phyloP scores from a whole-genome alignment of 257 asterid species.

The Ajuga chamaepitys region DNA sequence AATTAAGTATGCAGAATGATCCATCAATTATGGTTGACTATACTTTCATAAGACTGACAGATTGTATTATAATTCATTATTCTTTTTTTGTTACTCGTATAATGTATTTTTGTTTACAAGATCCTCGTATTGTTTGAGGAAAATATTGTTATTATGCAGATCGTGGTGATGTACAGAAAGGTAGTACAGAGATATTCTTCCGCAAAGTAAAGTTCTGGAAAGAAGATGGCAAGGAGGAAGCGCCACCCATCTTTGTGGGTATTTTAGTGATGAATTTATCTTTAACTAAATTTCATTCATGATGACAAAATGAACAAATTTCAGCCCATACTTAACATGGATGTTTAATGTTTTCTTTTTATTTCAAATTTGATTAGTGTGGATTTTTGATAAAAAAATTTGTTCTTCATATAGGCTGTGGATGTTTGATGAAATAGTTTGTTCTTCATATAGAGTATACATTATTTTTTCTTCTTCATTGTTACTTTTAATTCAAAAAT shows the following conservation, averaged over 20 bases:
- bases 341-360: background rate
- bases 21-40: conserved; percentile 2
- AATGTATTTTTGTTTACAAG: background rate
- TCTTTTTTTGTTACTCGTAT: background rate
- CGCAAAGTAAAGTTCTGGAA: conserved; percentile 99
- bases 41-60: background rate
- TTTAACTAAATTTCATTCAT: background rate
- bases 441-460: too few relatives aligned
- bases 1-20: conserved; percentile 3
- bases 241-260: conserved; percentile 99
- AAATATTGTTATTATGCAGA: conserved; percentile 37
- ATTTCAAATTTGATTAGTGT: background rate
- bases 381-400: background rate
- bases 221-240: conserved; percentile 97
- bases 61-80: background rate
- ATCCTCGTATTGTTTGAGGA: background rate
- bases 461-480: background rate
- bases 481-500: background rate
- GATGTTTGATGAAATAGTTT: too few relatives aligned
- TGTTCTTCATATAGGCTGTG: background rate
- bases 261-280: conserved; percentile 19
- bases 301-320: background rate
- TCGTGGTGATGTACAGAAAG: conserved; percentile 94
- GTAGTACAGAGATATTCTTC: conserved; percentile 95
- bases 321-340: background rate